These are phyloP conservation scores for Ophiostoma piceae DNA, from an alignment of 2,329 filamentous ascomycete genomes.

Conservation along the genomic window DNA sequence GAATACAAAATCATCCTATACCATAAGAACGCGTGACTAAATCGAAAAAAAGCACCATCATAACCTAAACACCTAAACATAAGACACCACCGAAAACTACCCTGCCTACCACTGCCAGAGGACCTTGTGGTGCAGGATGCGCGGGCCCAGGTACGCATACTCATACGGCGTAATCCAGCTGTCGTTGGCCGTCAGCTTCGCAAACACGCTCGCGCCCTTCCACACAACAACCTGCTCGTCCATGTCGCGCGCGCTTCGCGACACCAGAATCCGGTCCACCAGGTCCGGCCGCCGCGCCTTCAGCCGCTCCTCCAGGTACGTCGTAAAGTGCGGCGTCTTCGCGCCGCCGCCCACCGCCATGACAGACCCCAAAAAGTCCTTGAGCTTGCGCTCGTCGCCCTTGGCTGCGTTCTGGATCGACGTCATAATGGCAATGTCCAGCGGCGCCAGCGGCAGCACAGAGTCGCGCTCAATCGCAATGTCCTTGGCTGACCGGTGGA, in stretches of 20 bases:
- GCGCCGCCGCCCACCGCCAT: slow-evolving; percentile 85
- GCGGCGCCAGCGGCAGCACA: slow-evolving; percentile 73
- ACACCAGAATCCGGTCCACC: slow-evolving; percentile 56
- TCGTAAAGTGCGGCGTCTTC: slow-evolving; percentile 72
- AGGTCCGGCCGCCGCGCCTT: slow-evolving; percentile 60
- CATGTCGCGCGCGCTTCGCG: slow-evolving; percentile 77
- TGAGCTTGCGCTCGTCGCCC: slow-evolving; percentile 86
- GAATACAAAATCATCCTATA: slow-evolving; percentile 1
- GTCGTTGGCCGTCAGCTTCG: slow-evolving; percentile 85
- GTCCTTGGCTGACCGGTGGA: slow-evolving; percentile 46
- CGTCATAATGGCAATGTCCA: slow-evolving; percentile 85
- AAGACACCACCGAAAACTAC: not conserved
- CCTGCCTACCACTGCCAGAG: slow-evolving; percentile 53
- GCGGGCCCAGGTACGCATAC: slow-evolving; percentile 77
- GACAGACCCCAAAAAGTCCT: slow-evolving; percentile 82
- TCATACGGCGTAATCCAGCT: slow-evolving; percentile 87
- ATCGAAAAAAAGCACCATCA: not conserved
- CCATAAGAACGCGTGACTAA: not conserved
- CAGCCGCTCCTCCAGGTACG: slow-evolving; percentile 77
- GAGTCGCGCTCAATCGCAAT: slow-evolving; percentile 69
- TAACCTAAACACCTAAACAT: not conserved
- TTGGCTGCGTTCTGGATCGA: slow-evolving; percentile 82
- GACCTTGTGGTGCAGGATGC: slow-evolving; percentile 79
- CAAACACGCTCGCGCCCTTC: slow-evolving; percentile 97
- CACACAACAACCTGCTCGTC: slow-evolving; percentile 96